phyloP scores from a whole-genome alignment of 2,329 filamentous ascomycete genomes.

The Ascosphaera apis region DNA sequence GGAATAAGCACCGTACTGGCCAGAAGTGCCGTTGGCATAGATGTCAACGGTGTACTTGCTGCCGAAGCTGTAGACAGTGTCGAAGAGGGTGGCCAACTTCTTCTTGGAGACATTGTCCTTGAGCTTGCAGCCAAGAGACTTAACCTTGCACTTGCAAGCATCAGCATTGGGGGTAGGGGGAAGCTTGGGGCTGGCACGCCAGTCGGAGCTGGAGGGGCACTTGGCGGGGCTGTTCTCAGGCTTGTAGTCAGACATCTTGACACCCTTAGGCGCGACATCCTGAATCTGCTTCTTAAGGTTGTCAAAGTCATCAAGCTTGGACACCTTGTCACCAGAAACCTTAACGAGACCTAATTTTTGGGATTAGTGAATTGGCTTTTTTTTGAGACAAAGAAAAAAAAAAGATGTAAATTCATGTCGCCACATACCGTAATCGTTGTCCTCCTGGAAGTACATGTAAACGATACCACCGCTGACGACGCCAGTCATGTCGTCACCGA shows the following conservation, averaged over 20 bases:
- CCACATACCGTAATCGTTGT: slow-evolving; percentile 56
- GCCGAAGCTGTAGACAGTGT: slow-evolving; percentile 17
- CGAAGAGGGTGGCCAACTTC: slow-evolving; percentile 45
- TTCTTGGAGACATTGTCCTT: slow-evolving; percentile 31
- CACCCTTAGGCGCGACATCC: slow-evolving; percentile 41
- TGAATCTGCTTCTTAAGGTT: slow-evolving; percentile 47
- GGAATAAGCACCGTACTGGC: slow-evolving; percentile 23
- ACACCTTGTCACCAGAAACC: slow-evolving; percentile 40
- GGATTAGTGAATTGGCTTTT: slow-evolving; percentile 4
- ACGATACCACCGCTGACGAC: slow-evolving; percentile 94
- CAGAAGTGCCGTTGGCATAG: slow-evolving; percentile 16
- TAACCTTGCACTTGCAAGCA: slow-evolving; percentile 71
- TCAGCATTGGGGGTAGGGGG: slow-evolving; percentile 59
- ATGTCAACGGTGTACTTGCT: slow-evolving; percentile 18
- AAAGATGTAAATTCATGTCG: slow-evolving; percentile 6
- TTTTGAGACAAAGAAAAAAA: not conserved
- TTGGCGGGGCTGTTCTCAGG: slow-evolving; percentile 46
- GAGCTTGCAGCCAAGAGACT: slow-evolving; percentile 48
- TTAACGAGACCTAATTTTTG: slow-evolving; percentile 23
- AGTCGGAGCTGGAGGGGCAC: slow-evolving; percentile 48
- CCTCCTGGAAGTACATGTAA: slow-evolving; percentile 94
- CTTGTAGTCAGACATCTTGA: slow-evolving; percentile 43
- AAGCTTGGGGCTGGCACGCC: slow-evolving; percentile 46
- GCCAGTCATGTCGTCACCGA: slow-evolving; percentile 52
- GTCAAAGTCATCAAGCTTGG: slow-evolving; percentile 50